These are phyloP conservation scores for Earliella scabrosa DNA, from an alignment of 1,284 basidiomycete genomes.

Conservation along the genomic window DNA sequence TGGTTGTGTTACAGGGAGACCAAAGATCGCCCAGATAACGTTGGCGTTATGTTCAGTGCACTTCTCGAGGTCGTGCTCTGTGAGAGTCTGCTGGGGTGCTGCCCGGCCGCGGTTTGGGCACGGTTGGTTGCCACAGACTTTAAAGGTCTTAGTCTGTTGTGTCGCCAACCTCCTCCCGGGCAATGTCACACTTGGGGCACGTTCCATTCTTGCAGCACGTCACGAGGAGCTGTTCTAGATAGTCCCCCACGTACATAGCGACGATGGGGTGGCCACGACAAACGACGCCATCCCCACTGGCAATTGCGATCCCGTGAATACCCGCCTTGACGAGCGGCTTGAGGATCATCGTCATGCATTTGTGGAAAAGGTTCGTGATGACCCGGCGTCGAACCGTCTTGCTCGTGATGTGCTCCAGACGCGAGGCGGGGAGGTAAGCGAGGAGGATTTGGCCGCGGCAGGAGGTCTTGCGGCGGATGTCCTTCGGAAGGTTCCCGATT, in stretches of 20 bases:
- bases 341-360: conserved; percentile 35
- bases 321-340: conserved; percentile 18
- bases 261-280: conserved; percentile 23
- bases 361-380: conserved; percentile 39
- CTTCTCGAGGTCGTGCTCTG: no score
- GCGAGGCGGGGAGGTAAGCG: conserved; percentile 35
- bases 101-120: no score
- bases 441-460: conserved; percentile 37
- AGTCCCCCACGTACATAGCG: conserved; percentile 27
- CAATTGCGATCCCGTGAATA: conserved; percentile 6
- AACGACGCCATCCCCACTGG: conserved; percentile 22
- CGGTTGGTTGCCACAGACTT: no score
- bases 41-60: no score
- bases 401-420: neutral
- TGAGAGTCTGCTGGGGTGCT: no score
- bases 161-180: neutral
- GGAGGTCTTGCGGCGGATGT: conserved; percentile 38
- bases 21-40: no score
- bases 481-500: conserved; percentile 45
- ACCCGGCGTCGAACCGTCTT: neutral
- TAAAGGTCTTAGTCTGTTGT: no score
- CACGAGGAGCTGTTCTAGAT: conserved; percentile 32
- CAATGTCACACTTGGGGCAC: conserved; percentile 24
- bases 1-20: no score
- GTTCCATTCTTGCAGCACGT: conserved; percentile 27